Evolutionary conservation across 1,284 basidiomycete species (phyloP), one percentile per base, ranked within the genome.

Genomic region (Trametes polyzona): DNA sequence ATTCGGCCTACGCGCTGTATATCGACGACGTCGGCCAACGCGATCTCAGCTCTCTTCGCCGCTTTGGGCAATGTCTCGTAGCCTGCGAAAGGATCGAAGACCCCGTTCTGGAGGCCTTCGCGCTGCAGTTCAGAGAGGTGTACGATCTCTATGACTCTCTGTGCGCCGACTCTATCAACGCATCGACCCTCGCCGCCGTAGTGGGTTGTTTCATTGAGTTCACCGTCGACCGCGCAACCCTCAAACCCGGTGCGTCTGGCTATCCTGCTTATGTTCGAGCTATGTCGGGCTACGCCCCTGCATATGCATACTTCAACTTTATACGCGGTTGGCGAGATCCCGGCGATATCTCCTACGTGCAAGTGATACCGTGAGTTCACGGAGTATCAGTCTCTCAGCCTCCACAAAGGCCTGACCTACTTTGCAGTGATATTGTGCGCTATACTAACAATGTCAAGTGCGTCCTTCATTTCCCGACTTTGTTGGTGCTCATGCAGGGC

Each of bases 281-380:
- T 7, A 42, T 23, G 26, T 29, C 40, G 8, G 53, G 53, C 2
- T 0, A 37, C 14, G 23, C 23, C 3, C 1, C 8, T 21, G 16
- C 39, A 4, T 55, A 49, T 21, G 53, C 47, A 16, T 33, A 36
- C 7, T 36, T 55, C 39, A 49, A 43, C 23, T 55, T 55, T 12
- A n/a, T 24, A 0, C 36, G 49, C 24, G 47, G 17, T 6, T 55
- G 53, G 53, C 30, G 17, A 4, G 41, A 35, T 11, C 29, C 30
- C 2, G 17, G 26, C 2, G 52, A 46, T 14, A 16, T 5, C 1
- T 14, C 2, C 8, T 43, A 49, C 24, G 10, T 55, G 4, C 53
- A 36, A 30, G 12, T 55, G 2, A n/a, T 49, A 7, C 53, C 53
- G 53, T 55, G 36, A 41, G 52, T 48, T 3, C n/a, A 29, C n/a